Evolutionary conservation across 2,329 filamentous ascomycete species (phyloP), one percentile per base, ranked within the genome.

Genomic region (Boeremia lycopersici): DNA sequence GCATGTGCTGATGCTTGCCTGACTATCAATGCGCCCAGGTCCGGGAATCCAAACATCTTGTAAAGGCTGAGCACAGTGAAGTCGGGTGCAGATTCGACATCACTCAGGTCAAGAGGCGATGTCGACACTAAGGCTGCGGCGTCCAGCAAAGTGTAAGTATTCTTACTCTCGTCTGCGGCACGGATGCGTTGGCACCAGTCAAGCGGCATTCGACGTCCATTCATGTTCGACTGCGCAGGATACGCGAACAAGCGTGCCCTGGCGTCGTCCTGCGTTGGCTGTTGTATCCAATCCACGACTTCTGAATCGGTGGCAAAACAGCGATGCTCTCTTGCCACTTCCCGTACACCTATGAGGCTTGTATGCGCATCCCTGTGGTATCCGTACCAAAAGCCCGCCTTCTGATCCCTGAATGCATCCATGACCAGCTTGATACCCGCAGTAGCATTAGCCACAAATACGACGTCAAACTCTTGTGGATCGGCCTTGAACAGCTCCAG

Each of bases 1-100:
- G 88, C 70, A 34, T 81, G 73, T 6, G 84, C 85, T 11, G 89
- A 84, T 29, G 84, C 81, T 63, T 90, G 92, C 36, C 89, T 86
- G 11, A 98, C 86, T 28, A 98, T 86, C 53, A 99, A 77, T 1
- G 88, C 92, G 1, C 93, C 93, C 2, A 98, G 79, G 70, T 98
- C 91, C 0, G 93, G 93, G 61, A 97, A 97, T 1, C 95, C 93
- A 73, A 98, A 98, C n/a, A 97, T 93, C 74, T 98, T 99, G 78
- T 97, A 96, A 60, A 98, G 86, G 73, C 93, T 97, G 36, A 98
- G 69, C 0, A 91, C 89, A 0, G 86, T 88, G 62, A 98, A 98
- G 72, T 98, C 93, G 1, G 93, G 90, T 0, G 89, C 86, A 0
- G 76, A 70, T 0, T 79, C 77, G 0, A 81, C 64, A 62, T 89